A percentile compares a stretch with the other conserved stretches of the same genome.
Evolutionary conservation across 73 alveolate species (phyloP).

Genomic region (Diophrys appendiculata): DNA sequence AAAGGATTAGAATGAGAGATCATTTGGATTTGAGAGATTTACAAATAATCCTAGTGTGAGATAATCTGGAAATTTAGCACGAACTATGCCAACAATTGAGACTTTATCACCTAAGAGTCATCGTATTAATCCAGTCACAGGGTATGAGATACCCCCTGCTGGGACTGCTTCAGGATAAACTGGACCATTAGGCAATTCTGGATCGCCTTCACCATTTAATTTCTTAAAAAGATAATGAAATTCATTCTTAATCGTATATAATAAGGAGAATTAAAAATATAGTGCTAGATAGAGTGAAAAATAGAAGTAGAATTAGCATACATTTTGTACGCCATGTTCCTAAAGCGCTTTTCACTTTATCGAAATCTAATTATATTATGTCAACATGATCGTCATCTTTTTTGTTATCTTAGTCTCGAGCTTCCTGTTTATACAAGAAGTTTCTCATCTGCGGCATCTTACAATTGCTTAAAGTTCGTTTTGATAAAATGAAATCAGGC

Average conservation of each 20-base stretch:
- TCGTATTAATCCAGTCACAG: too few species aligned
- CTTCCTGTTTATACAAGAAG: neutral
- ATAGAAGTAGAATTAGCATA: neutral
- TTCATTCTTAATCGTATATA: neutral
- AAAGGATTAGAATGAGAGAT: too few species aligned
- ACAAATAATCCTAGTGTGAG: too few species aligned
- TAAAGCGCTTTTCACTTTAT: neutral
- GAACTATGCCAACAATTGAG: too few species aligned
- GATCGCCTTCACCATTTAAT: too few species aligned
- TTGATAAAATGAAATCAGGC: neutral
- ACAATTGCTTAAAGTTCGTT: neutral
- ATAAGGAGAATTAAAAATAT: neutral
- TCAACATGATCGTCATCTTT: neutral
- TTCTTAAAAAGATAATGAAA: too few species aligned
- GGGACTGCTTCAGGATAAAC: too few species aligned
- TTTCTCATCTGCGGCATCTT: neutral
- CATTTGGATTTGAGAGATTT: too few species aligned
- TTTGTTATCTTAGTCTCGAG: neutral
- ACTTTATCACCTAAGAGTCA: too few species aligned
- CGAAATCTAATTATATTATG: neutral
- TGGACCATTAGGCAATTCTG: too few species aligned
- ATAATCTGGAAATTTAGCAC: too few species aligned
- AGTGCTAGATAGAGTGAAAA: neutral
- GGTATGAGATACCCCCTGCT: too few species aligned
- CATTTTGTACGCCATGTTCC: neutral